Percentiles rank a stretch among this genome's conserved stretches.
Conservation (phyloP, 1,284 basidiomycete genomes). For the Moesziomyces sp. region DNA sequence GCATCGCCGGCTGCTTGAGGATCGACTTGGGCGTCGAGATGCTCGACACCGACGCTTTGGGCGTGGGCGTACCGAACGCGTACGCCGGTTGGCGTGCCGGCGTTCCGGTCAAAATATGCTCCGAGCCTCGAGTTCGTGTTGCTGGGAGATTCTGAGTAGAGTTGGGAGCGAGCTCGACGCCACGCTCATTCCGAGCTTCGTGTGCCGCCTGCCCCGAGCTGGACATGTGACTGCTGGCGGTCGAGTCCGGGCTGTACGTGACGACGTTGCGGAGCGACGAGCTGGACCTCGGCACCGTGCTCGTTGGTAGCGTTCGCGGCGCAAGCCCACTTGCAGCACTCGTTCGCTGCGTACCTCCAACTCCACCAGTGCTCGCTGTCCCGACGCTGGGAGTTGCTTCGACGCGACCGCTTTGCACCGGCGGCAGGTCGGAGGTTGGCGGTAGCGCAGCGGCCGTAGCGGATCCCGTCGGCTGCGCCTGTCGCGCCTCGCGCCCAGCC, state of each 20-base stretch:
- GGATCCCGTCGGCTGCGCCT: not conserved
- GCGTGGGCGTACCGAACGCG: slow-evolving; percentile 29
- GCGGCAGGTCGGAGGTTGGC: not conserved
- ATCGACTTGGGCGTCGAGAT: slow-evolving; percentile 45
- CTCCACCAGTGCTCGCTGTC: not conserved
- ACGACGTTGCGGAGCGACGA: slow-evolving; percentile 47
- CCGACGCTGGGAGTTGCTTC: not conserved
- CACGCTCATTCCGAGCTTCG: slow-evolving; percentile 15
- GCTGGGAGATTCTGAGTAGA: too few relatives aligned
- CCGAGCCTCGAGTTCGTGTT: not conserved
- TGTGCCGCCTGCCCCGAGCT: slow-evolving; percentile 6
- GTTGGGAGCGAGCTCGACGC: not conserved
- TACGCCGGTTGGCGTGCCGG: slow-evolving; percentile 27
- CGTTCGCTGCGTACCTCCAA: not conserved
- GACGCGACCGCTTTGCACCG: not conserved
- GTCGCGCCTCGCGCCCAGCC: slow-evolving; percentile 13
- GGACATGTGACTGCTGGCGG: slow-evolving; percentile 33
- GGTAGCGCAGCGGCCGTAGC: not conserved
- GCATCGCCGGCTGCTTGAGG: slow-evolving; percentile 37
- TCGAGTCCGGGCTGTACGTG: slow-evolving; percentile 46
- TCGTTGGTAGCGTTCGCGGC: slow-evolving; percentile 12
- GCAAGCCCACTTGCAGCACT: slow-evolving; percentile 13
- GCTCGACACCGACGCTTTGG: slow-evolving; percentile 19
- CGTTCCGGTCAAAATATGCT: slow-evolving; percentile 10
- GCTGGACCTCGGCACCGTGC: slow-evolving; percentile 35